Base-by-base conservation (phyloP, 805 yeast species). In the Suhomyces sp. region DNA sequence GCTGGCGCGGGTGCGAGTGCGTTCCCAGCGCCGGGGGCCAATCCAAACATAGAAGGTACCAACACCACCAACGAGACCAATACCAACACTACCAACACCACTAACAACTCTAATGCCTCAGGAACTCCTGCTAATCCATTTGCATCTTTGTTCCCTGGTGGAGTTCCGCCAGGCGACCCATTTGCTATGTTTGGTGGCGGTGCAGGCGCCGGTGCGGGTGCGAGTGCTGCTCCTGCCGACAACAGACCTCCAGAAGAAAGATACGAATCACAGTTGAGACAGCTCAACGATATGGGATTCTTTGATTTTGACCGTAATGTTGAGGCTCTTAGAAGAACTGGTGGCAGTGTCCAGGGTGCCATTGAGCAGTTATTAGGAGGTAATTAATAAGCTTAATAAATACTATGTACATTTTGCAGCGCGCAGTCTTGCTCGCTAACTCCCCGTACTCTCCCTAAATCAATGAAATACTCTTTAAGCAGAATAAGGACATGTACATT, bases 321-420 rank as follows among this genome's bases (percentile, higher is more conserved):
- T 21, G 85, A 84, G 25, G 98, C 98, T 1, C 79, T 94, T 61
- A 84, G 97, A 74, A 84, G 98, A 72, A 84, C 93, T 50, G 99
- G 99, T 31, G 99, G 99, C 7, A 89, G 92, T 56, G 97, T 93
- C 22, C 97, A 93, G 72, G 97, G 97, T 44, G 99, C 99, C 9
- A 78, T 93, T 48, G 97, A 93, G 69, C 88, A 89, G 49, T 74
- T 92, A 60, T 78, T 47, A 27, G 44, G 49, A 3, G 45, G 45
- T 19, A 46, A 46, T 25, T 46, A 46, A 10, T n/a, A n/a, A n/a
- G n/a, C n/a, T n/a, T 25, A 25, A 24, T 25, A 8, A 25, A 10
- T 25, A n/a, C n/a, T n/a, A n/a, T n/a, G n/a, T n/a, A n/a, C n/a
- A n/a, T n/a, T n/a, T n/a, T n/a, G n/a, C n/a, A n/a, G n/a, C n/a